Percentiles rank a stretch among this genome's conserved stretches.
These are phyloP conservation scores for Ceratocystis colombiana DNA, from an alignment of 2,329 filamentous ascomycete genomes.

Conservation along the genomic window DNA sequence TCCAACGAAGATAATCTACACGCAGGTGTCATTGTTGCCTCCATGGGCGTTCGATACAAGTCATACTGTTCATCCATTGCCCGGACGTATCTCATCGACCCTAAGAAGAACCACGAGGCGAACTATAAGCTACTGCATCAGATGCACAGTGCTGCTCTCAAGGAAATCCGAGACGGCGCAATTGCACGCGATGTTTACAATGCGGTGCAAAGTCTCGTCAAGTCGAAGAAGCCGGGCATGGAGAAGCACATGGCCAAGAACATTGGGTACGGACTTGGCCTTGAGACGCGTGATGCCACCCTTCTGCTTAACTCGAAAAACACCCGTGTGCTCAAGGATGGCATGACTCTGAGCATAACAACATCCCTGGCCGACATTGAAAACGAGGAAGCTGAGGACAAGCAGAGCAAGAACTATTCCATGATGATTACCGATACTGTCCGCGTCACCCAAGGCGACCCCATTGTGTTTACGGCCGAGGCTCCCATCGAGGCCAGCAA, in stretches of 20 bases:
- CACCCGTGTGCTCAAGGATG: constrained; percentile 71
- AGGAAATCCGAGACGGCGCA: constrained; percentile 79
- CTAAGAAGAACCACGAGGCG: constrained; percentile 88
- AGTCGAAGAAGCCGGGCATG: constrained; percentile 84
- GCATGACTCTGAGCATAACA: constrained; percentile 89
- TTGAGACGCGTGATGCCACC: constrained; percentile 78
- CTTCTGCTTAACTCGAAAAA: constrained; percentile 84
- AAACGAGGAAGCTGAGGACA: constrained; percentile 78
- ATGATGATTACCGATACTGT: constrained; percentile 88
- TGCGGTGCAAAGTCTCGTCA: constrained; percentile 72
- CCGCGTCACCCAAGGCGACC: constrained; percentile 67
- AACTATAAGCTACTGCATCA: constrained; percentile 83
- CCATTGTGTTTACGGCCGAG: constrained; percentile 86
- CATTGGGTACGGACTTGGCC: constrained; percentile 82
- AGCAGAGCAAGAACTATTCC: constrained; percentile 80
- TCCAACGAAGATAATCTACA: constrained; percentile 75
- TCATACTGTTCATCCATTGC: constrained; percentile 90
- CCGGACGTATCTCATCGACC: constrained; percentile 91
- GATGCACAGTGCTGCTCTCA: constrained; percentile 81
- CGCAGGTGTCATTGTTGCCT: constrained; percentile 85
- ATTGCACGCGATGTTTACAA: constrained; percentile 81
- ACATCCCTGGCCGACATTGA: constrained; percentile 84
- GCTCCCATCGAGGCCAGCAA: constrained; percentile 85
- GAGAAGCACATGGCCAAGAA: constrained; percentile 93
- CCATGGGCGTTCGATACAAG: constrained; percentile 86